Conservation (phyloP, 306 rosid species). For the Fragaria iinumae region DNA sequence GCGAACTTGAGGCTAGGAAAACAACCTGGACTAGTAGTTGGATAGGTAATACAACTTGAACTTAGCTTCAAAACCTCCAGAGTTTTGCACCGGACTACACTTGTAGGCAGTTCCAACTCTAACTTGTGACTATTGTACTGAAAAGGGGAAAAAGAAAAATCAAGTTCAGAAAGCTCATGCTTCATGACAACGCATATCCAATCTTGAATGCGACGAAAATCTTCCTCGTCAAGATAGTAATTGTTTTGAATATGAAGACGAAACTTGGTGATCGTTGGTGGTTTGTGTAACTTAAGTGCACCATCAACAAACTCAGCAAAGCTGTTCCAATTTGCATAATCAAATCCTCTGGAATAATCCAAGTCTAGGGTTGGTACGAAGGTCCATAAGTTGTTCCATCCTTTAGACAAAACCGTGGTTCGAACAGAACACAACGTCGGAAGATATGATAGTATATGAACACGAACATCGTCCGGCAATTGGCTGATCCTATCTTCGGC, state of each 20-base stretch:
- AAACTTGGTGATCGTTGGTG: not conserved
- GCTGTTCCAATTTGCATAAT: too few species aligned
- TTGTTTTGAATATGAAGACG: not conserved
- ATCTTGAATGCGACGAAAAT: not conserved
- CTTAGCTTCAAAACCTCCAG: not conserved
- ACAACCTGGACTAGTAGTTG: not conserved
- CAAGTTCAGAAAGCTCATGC: not conserved
- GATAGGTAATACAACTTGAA: not conserved
- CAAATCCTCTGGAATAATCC: too few species aligned
- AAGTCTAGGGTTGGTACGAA: not conserved
- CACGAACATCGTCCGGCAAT: not conserved
- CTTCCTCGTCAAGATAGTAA: not conserved
- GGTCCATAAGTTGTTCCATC: not conserved
- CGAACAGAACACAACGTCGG: not conserved
- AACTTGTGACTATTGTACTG: not conserved
- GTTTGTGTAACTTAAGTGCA: not conserved
- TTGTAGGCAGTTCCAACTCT: not conserved
- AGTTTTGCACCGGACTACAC: not conserved
- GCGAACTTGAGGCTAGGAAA: not conserved
- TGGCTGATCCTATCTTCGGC: not conserved
- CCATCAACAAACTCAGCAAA: not conserved
- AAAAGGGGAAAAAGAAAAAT: not conserved
- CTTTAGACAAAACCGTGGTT: not conserved
- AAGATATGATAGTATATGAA: not conserved
- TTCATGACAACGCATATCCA: not conserved